phyloP scores from a whole-genome alignment of 139 green algal species.

The Chlorella vulgaris region DNA sequence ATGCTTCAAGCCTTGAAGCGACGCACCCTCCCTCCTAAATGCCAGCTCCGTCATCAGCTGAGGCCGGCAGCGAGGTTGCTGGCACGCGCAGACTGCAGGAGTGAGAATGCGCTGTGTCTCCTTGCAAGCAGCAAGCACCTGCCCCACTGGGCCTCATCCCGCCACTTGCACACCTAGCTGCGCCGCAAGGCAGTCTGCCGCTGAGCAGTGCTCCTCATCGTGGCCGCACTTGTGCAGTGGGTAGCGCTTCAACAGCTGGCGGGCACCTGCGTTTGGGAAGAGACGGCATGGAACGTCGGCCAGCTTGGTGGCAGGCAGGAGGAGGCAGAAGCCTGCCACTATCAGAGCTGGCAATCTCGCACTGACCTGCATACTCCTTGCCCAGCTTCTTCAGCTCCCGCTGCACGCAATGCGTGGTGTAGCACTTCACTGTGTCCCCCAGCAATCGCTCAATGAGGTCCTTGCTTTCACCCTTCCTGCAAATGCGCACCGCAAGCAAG shows the following conservation, averaged over 20 bases:
- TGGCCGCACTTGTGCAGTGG: slow-evolving; percentile 74
- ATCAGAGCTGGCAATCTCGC: no score
- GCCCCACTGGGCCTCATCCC: no score
- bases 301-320: not conserved
- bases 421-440: slow-evolving; percentile 61
- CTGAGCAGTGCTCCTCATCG: slow-evolving; percentile 29
- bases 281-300: no score
- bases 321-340: no score
- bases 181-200: slow-evolving; percentile 60
- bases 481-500: not conserved
- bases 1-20: no score
- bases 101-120: no score
- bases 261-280: slow-evolving; percentile 24
- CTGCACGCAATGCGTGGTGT: slow-evolving; percentile 71
- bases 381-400: slow-evolving; percentile 65
- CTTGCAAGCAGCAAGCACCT: no score
- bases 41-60: no score
- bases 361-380: slow-evolving; percentile 37
- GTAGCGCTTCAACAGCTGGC: slow-evolving; percentile 15
- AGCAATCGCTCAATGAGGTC: slow-evolving; percentile 64
- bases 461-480: slow-evolving; percentile 47
- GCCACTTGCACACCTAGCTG: slow-evolving; percentile 29
- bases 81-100: no score
- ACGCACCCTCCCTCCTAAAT: no score
- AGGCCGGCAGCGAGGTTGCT: no score